phyloP scores from a whole-genome alignment of 139 green algal genomes.

The Spirogloea muscicola region DNA sequence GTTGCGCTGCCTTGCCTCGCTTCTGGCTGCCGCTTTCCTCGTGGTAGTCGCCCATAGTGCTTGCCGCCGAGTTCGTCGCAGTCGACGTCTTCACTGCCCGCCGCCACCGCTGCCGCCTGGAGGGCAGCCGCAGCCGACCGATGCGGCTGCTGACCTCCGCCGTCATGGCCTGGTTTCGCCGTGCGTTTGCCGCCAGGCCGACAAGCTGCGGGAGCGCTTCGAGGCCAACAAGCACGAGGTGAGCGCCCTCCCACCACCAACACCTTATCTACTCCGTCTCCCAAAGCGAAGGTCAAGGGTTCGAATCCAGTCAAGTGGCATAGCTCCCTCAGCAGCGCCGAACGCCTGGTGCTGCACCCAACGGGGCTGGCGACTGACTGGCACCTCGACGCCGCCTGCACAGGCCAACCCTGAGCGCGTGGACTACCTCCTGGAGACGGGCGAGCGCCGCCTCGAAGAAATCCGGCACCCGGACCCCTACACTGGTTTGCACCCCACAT shows the following conservation, averaged over 20 bases:
- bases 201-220: not conserved
- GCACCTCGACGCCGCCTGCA: not conserved
- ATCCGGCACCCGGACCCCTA: not conserved
- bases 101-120: too few relatives aligned
- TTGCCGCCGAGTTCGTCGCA: too few relatives aligned
- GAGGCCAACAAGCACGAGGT: constrained; percentile 1
- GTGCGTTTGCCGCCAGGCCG: not conserved
- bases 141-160: too few relatives aligned
- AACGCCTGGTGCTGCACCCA: not conserved
- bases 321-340: not conserved
- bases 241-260: not conserved
- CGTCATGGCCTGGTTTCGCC: too few relatives aligned
- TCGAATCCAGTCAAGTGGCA: not conserved
- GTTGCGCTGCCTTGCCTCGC: too few relatives aligned
- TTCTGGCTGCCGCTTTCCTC: too few relatives aligned
- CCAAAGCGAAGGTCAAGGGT: too few relatives aligned
- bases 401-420: not conserved
- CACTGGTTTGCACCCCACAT: constrained; percentile 12
- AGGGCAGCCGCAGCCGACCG: too few relatives aligned
- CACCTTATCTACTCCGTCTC: not conserved
- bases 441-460: not conserved
- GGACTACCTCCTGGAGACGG: not conserved
- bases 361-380: not conserved
- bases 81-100: too few relatives aligned
- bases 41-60: too few relatives aligned